Evolutionary conservation across 768 basidiomycete genomes (phyloP), one percentile per base, ranked within the genome.

Genomic region (Heimioporus sp.): DNA sequence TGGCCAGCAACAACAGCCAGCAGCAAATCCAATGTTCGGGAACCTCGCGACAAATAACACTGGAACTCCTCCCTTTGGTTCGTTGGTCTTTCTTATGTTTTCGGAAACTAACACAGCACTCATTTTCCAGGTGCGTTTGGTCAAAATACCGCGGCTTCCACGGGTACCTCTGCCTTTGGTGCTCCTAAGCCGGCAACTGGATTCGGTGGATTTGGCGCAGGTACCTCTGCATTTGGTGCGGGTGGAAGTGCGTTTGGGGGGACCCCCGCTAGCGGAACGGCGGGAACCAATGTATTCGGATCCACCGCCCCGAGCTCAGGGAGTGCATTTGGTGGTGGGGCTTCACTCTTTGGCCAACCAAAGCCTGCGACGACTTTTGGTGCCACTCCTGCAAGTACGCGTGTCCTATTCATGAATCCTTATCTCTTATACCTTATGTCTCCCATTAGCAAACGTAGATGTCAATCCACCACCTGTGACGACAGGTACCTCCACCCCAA

Each of bases 1-100:
- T 76, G 81, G 83, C 48, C 84, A 86, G 56, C 86, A 80, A 63
- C 80, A 77, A 59, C 85, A 81, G 57, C 85, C 81, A 62, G 79
- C 79, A 59, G 79, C 82, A 5, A 90, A 90, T 62, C 86, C 89
- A 38, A 91, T 91, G 87, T 92, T 91, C 66, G 89, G 89, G 44
- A 81, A 78, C 55, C 64, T 84, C 42, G 74, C 71, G 21, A 69
- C 69, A 49, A 63, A 73, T 13, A 64, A 46, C 15, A 46, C 70
- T 17, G 65, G 69, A 36, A 58, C 73, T 35, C 61, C 74, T 49
- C 51, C 62, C 16, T 75, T 77, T 64, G 73, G 76, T 68, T 56
- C 40, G 65, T 59, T 43, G 37, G 19, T 52, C 37, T 46, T 54
- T 49, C 48, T 40, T 40, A 10, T 24, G 37, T 48, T 55, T 55